Percentiles rank a stretch among this genome's conserved stretches.
Conservation (phyloP, 1,284 basidiomycete species). For the Rhodofomes roseus region DNA sequence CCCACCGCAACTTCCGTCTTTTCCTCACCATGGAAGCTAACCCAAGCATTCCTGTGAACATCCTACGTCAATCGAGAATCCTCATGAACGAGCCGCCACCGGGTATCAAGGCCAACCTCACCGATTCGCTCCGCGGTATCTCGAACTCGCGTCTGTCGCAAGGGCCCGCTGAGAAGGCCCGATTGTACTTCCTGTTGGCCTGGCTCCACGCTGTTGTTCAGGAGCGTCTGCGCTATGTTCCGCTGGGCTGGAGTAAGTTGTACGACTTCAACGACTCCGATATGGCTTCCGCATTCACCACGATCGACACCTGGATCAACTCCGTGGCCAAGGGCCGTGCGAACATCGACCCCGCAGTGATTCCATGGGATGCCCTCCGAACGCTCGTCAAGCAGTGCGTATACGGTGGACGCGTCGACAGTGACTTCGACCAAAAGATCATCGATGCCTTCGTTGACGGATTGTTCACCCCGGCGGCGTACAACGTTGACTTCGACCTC, state of each 20-base stretch:
- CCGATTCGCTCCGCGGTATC: slow-evolving; percentile 86
- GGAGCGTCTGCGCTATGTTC: slow-evolving; percentile 92
- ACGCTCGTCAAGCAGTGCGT: slow-evolving; percentile 92
- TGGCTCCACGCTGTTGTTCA: slow-evolving; percentile 98
- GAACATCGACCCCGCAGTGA: slow-evolving; percentile 85
- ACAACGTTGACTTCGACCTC: slow-evolving; percentile 89
- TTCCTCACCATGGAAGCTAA: slow-evolving; percentile 98
- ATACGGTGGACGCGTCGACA: slow-evolving; percentile 91
- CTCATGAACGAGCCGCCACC: slow-evolving; percentile 98
- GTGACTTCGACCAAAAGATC: slow-evolving; percentile 89
- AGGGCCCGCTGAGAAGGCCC: slow-evolving; percentile 88
- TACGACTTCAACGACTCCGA: slow-evolving; percentile 99
- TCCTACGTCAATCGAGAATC: slow-evolving; percentile 89
- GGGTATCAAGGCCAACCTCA: slow-evolving; percentile 90
- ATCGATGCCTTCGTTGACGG: slow-evolving; percentile 90
- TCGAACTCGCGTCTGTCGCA: slow-evolving; percentile 63
- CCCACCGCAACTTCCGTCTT: slow-evolving; percentile 86
- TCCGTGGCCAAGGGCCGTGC: slow-evolving; percentile 80
- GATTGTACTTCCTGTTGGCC: slow-evolving; percentile 91
- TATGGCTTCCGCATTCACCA: slow-evolving; percentile 87
- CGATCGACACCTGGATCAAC: slow-evolving; percentile 88
- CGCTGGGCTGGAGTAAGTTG: slow-evolving; percentile 91
- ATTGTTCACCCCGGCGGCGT: slow-evolving; percentile 83
- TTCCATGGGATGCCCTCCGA: slow-evolving; percentile 91
- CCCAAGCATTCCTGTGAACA: slow-evolving; percentile 90